phyloP scores from a whole-genome alignment of 2,329 filamentous ascomycete species.

The Cryphonectria nitschkei region DNA sequence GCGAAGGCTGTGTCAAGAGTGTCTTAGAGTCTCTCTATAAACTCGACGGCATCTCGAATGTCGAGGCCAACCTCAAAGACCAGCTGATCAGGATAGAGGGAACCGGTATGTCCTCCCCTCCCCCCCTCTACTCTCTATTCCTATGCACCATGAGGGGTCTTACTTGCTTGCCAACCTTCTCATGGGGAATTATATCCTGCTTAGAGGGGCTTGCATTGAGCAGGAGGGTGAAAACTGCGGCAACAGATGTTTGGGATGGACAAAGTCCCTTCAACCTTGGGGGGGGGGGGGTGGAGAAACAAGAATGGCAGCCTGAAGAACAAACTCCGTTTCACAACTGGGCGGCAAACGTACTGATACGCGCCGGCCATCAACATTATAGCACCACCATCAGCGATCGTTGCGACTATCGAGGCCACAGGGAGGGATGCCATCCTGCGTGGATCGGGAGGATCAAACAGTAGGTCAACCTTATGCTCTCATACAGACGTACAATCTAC shows the following conservation, averaged over 20 bases:
- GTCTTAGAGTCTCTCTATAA: constrained; percentile 79
- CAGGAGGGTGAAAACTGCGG: neutral
- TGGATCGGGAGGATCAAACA: constrained; percentile 83
- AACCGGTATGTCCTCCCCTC: constrained; percentile 58
- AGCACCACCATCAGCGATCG: constrained; percentile 87
- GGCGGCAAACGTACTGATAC: constrained; percentile 17
- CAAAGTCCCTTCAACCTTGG: neutral
- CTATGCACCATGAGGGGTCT: neutral
- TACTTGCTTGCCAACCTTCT: neutral
- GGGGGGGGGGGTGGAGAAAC: no score
- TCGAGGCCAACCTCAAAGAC: constrained; percentile 79
- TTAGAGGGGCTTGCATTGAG: neutral
- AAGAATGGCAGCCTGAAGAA: no score
- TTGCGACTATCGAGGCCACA: constrained; percentile 84
- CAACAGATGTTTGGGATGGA: neutral
- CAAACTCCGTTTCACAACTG: neutral
- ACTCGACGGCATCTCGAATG: constrained; percentile 78
- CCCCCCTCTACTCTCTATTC: neutral
- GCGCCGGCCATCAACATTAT: constrained; percentile 22
- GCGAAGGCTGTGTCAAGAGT: constrained; percentile 84
- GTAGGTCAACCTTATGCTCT: constrained; percentile 53
- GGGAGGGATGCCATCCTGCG: constrained; percentile 93
- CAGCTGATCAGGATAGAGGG: constrained; percentile 86
- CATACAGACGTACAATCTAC: neutral
- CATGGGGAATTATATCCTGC: neutral